Base-by-base conservation (phyloP, 2,329 filamentous ascomycete species). In the Elsinoe necatrix region DNA sequence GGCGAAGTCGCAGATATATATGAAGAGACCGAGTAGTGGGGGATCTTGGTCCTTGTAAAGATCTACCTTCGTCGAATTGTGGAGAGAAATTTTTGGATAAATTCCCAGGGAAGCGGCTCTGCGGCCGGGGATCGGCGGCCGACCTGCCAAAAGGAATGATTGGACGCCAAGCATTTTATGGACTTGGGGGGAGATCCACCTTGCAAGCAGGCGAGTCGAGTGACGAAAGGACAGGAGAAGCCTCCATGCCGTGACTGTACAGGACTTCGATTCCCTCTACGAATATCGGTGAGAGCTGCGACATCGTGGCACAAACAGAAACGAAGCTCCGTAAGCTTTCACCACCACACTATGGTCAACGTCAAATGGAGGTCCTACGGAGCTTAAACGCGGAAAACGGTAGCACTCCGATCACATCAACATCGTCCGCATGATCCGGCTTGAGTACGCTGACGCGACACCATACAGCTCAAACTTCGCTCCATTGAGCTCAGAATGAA, bases 301-400 rank as follows among this genome's bases (percentile, higher is more conserved):
- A 27, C 3, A 16, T 20, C 2, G n/a, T 3, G 23, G 5, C 18
- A 7, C 5, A 5, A 39, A 29, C 47, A 41, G 21, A n/a, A 25
- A 41, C 25, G 31, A 48, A 31, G 20, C 42, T 42, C 42, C 23
- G 16, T 27, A 16, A 35, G 23, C 47, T 50, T 20, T 23, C 25
- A 48, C 45, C 42, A 48, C 20, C 4, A 25, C 48, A 52, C 31
- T 16, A 52, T 52, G 48, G 29, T 52, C 48, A 27, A 52, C 48
- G 48, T 52, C 48, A 52, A 31, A 52, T 52, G 48, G 48, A 52
- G 48, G 29, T 23, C 31, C 29, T 25, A 14, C 29, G 31, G 48
- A 52, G 48, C 48, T 52, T 52, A 37, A 52, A 52, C 48, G 48
- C 48, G 48, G 48, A 52, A 52, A 52, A 52, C 48, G 48, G 48